A percentile compares a stretch with the other conserved stretches of the same genome.
These are phyloP conservation scores for Rugosomyces carneus DNA, from an alignment of 1,284 basidiomycete species.

Conservation along the genomic window DNA sequence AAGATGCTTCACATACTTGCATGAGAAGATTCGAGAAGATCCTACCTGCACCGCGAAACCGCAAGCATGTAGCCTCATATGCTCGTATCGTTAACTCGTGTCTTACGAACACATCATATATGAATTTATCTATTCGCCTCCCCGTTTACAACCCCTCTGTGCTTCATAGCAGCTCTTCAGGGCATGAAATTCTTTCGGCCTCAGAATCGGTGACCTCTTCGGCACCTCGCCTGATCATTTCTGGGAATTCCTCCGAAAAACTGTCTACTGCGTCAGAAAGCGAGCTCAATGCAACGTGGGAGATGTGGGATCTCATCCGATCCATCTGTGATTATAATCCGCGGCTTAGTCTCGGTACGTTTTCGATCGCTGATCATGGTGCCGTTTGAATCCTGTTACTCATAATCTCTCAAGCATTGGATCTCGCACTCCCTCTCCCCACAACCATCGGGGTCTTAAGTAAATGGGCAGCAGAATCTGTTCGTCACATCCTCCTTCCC, in stretches of 20 bases:
- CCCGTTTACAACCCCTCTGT: conserved; percentile 77
- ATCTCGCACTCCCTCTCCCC: conserved; percentile 84
- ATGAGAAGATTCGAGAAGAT: too few species aligned
- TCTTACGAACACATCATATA: conserved; percentile 63
- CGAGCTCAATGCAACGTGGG: conserved; percentile 86
- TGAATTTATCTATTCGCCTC: conserved; percentile 76
- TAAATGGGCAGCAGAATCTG: conserved; percentile 92
- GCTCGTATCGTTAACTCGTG: conserved; percentile 84
- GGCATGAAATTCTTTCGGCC: conserved; percentile 8
- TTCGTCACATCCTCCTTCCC: conserved; percentile 84
- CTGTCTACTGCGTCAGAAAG: conserved; percentile 36
- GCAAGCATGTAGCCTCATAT: conserved; percentile 84
- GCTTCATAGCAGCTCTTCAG: conserved; percentile 32
- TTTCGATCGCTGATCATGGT: conserved; percentile 6
- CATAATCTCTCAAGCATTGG: conserved; percentile 59
- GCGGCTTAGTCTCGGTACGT: conserved; percentile 75
- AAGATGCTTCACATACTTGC: too few species aligned
- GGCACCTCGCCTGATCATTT: conserved; percentile 31
- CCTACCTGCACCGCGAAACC: conserved; percentile 86
- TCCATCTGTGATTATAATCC: conserved; percentile 85
- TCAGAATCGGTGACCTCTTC: conserved; percentile 19
- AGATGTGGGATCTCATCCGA: conserved; percentile 95
- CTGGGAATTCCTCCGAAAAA: conserved; percentile 22
- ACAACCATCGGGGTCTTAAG: conserved; percentile 63
- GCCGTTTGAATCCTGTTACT: background rate